Evolutionary conservation across 164 flowering plant species (phyloP), one percentile per base, ranked within the genome.

Genomic region (Chimonanthus praecox): DNA sequence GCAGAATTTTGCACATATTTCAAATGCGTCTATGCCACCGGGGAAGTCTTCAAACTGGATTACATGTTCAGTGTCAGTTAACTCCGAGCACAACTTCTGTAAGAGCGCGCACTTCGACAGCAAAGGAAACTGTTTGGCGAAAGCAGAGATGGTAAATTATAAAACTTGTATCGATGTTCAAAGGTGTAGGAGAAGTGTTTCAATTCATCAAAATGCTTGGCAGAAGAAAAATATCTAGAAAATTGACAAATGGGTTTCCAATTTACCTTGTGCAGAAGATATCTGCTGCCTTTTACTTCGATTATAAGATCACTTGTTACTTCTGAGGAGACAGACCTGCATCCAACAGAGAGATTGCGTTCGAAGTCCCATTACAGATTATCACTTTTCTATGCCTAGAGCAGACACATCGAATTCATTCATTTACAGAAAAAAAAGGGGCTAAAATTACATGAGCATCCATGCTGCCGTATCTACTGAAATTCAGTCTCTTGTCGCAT

Each of bases 1-100:
- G 70, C 98, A 96, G 76, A 96, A 96, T 79, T 94, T 96, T 9
- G 97, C 97, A 72, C 99, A 96, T 13, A 86, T 74, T 69, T 96
- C 99, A 81, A 96, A 94, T 45, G 97, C 92, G 44, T 92, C 97
- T n/a, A 81, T 72, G 1, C 97, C 97, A 5, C 98, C 94, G 0
- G 98, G 98, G 73, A 96, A 89, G 78, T 94, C 97, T 15, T 85
- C 88, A 5, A 96, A 86, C 50, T 90, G 88, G 79, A 96, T 67
- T 72, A 84, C 77, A 68, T 86, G 87, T 68, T 80, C 89, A 6
- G 89, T 63, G 51, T 88, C 89, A 3, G 83, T 80, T 33, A 84
- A 83, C 72, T 92, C 94, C 0, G 89, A 80, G 67, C 91, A 89
- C 43, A 90, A 75, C 73, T 74, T 82, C 71, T 91, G 98, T 48